phyloP scores from a whole-genome alignment of 306 rosid species.

The Prunus campanulata region DNA sequence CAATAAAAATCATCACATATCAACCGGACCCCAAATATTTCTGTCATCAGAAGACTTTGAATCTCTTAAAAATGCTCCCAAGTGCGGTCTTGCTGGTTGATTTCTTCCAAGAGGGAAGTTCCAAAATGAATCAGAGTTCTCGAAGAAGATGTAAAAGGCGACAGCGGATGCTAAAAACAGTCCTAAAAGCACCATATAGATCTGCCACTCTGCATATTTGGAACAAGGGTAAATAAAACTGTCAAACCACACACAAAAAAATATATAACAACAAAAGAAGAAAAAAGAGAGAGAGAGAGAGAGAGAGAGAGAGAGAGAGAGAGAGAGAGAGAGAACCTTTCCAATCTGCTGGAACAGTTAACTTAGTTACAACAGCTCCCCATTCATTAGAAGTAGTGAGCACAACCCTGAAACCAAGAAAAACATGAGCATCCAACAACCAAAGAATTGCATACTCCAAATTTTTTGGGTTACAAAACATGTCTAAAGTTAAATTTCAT shows the following conservation, averaged over 20 bases:
- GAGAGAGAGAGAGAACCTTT: slow-evolving; percentile 57
- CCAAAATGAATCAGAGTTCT: slow-evolving; percentile 94
- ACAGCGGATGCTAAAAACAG: slow-evolving; percentile 72
- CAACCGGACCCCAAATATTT: slow-evolving; percentile 57
- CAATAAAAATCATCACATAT: slow-evolving; percentile 50
- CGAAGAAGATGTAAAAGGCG: slow-evolving; percentile 72
- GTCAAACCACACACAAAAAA: background rate
- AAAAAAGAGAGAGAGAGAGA: background rate
- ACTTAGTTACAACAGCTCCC: slow-evolving; percentile 89
- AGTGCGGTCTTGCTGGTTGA: slow-evolving; percentile 56
- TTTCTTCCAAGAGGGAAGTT: slow-evolving; percentile 63
- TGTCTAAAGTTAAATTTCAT: background rate
- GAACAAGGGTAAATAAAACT: background rate
- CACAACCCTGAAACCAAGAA: slow-evolving; percentile 55
- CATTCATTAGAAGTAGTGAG: slow-evolving; percentile 75
- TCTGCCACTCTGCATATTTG: slow-evolving; percentile 95
- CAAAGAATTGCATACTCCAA: background rate
- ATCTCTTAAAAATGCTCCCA: slow-evolving; percentile 43
- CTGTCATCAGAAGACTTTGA: slow-evolving; percentile 59
- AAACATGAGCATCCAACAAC: background rate
- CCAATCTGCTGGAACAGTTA: slow-evolving; percentile 93
- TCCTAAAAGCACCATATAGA: slow-evolving; percentile 71
- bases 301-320: slow-evolving; percentile 11
- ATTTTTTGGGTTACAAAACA: background rate
- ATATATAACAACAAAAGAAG: background rate